Percentiles rank a stretch among this genome's conserved stretches.
These are phyloP conservation scores for Moesziomyces globuligerus DNA, from an alignment of 1,284 basidiomycete genomes.

Conservation along the genomic window DNA sequence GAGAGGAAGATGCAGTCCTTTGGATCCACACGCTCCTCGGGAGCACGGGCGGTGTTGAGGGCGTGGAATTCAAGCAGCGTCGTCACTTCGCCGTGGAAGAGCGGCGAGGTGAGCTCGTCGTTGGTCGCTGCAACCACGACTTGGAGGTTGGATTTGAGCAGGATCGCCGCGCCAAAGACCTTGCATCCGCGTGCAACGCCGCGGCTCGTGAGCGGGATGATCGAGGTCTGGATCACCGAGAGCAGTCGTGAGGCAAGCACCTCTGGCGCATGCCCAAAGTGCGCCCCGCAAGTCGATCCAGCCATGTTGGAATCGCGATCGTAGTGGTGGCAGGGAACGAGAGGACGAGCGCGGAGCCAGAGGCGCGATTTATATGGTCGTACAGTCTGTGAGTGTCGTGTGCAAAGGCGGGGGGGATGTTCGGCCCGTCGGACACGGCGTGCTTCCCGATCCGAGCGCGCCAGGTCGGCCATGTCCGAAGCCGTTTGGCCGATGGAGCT, in stretches of 20 bases:
- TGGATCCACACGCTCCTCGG: not conserved
- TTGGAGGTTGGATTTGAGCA: slow-evolving; percentile 9
- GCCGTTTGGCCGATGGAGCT: no score
- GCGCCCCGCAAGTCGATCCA: not conserved
- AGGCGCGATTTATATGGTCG: not conserved
- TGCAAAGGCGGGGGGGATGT: not conserved
- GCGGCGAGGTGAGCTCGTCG: slow-evolving; percentile 29
- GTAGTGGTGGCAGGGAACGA: not conserved
- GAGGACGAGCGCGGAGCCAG: not conserved
- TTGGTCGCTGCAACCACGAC: slow-evolving; percentile 14
- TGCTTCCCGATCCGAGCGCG: no score
- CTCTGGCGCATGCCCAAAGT: slow-evolving; percentile 9
- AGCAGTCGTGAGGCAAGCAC: slow-evolving; percentile 5
- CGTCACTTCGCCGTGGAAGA: slow-evolving; percentile 18
- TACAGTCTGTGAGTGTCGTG: no score
- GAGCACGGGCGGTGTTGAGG: not conserved
- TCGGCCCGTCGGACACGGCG: slow-evolving; percentile 26
- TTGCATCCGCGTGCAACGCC: slow-evolving; percentile 18
- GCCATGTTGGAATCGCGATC: slow-evolving; percentile 6
- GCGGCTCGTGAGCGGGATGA: slow-evolving; percentile 21
- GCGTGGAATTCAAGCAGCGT: slow-evolving; percentile 18
- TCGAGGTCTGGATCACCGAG: slow-evolving; percentile 4
- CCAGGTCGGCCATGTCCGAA: slow-evolving; percentile 13
- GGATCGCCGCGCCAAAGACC: slow-evolving; percentile 36
- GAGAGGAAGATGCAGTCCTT: slow-evolving; percentile 19